Conservation (phyloP, 208 protist species). For the Leishmania martiniquensis region DNA sequence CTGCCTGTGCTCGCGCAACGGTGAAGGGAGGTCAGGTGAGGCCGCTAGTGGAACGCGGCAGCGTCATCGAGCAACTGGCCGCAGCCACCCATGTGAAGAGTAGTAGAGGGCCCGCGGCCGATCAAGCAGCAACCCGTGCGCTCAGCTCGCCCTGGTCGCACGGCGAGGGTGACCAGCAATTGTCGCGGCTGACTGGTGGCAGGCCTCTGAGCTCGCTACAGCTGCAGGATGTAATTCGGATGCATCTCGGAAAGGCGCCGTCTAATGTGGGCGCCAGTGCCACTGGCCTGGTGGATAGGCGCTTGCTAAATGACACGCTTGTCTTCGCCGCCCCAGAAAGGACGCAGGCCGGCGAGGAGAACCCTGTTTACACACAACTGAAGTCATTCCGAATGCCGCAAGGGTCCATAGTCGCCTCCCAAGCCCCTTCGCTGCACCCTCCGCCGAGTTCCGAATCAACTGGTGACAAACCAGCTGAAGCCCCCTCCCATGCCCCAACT, state of each 20-base stretch:
- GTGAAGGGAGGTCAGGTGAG: neutral
- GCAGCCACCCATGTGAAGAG: neutral
- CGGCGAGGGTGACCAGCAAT: neutral
- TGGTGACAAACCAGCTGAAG: neutral
- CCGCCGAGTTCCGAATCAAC: neutral
- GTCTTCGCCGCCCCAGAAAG: constrained; percentile 15
- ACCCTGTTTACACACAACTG: constrained; percentile 13
- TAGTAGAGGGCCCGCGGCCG: neutral
- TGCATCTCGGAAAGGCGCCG: constrained; percentile 18
- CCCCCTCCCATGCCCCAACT: neutral
- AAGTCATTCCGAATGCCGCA: constrained; percentile 13
- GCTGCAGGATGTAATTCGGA: constrained; percentile 14
- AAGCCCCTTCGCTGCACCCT: neutral
- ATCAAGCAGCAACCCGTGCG: neutral
- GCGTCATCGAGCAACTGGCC: constrained; percentile 25
- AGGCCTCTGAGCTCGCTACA: constrained; percentile 1
- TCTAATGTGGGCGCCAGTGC: constrained; percentile 5
- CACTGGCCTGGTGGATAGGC: neutral
- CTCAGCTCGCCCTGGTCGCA: neutral
- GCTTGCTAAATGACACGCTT: constrained; percentile 18
- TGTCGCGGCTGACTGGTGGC: neutral
- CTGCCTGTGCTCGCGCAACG: neutral
- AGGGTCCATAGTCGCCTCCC: neutral
- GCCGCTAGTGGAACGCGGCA: neutral
- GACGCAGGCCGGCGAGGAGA: constrained; percentile 7